Evolutionary conservation across 2,329 filamentous ascomycete species (phyloP), one percentile per base, ranked within the genome.

Genomic region (Ramularia endophylla): DNA sequence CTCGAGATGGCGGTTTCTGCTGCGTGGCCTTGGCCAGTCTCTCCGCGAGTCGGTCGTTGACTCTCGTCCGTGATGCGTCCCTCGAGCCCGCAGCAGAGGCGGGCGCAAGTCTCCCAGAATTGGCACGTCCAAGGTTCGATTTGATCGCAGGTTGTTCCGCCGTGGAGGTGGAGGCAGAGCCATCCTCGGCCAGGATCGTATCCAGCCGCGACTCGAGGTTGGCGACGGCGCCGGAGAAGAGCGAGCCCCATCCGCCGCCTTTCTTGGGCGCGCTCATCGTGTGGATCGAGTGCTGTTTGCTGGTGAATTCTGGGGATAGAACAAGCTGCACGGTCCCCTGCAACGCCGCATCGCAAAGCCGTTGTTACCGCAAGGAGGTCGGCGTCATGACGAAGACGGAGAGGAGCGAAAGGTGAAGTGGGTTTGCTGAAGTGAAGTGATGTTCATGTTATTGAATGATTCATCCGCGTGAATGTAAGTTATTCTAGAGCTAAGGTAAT

Each of bases 131-230:
- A 31, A 46, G 46, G 27, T 40, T 43, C 9, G 40, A 38, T 16
- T 41, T 45, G 17, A n/a, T 34, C 15, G 18, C 20, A 25, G 22
- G 6, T 11, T 6, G 6, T 25, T 25, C 22, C 6, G 22, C 22
- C 22, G 22, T 39, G 27, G 35, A 16, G 7, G 46, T 39, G 27
- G 57, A 13, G 63, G 53, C 43, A 65, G 67, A 41, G 61, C 61
- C 46, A 62, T 86, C 81, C 52, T 95, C 89, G 40, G 87, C 81
- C 46, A 98, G 75, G 44, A 98, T 94, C 36, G 79, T 89, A 64
- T 98, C 92, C 45, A 98, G 77, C 31, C 86, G 81, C 45, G 89
- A 94, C 68, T 98, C 92, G 43, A 98, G 85, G 46, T 89, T 89
- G 40, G 89, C 88, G 46, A 97, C 87, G 50, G 90, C 89, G 65